phyloP scores from a whole-genome alignment of 176 grass and related monocot species.

The Juncus effusus region DNA sequence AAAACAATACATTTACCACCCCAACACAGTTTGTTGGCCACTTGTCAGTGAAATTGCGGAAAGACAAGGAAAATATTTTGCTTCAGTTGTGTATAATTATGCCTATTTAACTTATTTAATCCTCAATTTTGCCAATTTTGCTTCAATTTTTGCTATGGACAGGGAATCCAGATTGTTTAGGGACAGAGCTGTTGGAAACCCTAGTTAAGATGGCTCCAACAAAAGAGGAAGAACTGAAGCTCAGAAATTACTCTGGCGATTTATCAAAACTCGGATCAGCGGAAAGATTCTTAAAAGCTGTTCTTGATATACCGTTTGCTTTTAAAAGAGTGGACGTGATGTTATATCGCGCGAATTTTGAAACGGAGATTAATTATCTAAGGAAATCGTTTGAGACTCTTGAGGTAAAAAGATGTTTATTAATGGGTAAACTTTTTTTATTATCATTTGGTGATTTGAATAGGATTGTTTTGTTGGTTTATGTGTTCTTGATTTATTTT shows the following conservation, averaged over 20 bases:
- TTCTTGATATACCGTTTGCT: slow-evolving; percentile 93
- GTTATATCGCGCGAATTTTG: slow-evolving; percentile 95
- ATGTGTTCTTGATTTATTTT: not conserved
- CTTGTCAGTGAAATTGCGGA: too few relatives aligned
- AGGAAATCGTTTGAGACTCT: slow-evolving; percentile 89
- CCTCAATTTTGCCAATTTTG: too few relatives aligned
- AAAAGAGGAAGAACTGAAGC: slow-evolving; percentile 90
- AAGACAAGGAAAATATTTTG: too few relatives aligned
- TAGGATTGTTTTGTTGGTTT: not conserved
- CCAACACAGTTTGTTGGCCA: too few relatives aligned
- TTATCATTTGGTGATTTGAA: not conserved
- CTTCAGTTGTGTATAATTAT: too few relatives aligned
- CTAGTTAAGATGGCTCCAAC: slow-evolving; percentile 97
- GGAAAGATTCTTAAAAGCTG: slow-evolving; percentile 74
- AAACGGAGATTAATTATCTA: slow-evolving; percentile 85
- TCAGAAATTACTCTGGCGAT: slow-evolving; percentile 71
- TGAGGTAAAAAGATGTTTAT: slow-evolving; percentile 48
- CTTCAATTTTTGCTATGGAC: slow-evolving; percentile 26
- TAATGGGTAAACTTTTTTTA: not conserved
- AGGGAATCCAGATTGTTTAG: slow-evolving; percentile 84
- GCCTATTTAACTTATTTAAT: too few relatives aligned
- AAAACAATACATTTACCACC: too few relatives aligned
- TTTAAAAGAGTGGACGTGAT: slow-evolving; percentile 98
- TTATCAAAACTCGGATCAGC: slow-evolving; percentile 76
- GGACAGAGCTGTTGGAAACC: slow-evolving; percentile 94